Conservation (phyloP, 129 eudicot species). For the Helianthus tuberosus region DNA sequence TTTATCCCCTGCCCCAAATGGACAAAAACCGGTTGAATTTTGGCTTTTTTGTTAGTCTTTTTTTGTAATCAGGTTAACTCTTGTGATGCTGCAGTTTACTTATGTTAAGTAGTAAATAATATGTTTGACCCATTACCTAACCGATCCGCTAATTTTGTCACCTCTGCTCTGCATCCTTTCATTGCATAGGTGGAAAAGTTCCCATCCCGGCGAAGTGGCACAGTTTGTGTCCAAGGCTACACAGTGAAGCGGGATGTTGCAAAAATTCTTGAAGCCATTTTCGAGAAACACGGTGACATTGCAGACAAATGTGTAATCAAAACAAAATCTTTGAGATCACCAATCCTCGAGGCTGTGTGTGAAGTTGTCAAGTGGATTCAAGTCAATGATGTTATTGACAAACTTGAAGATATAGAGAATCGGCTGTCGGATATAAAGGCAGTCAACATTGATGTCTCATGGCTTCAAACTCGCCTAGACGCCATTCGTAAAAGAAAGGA, state of each 20-base stretch:
- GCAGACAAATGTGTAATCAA: slow-evolving; percentile 25
- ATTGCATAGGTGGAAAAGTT: neutral
- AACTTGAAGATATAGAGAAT: slow-evolving; percentile 25
- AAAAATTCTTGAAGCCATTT: slow-evolving; percentile 33
- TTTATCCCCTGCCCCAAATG: too few species aligned
- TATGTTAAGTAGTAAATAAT: neutral
- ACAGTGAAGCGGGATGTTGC: slow-evolving; percentile 41
- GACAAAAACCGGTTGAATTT: neutral
- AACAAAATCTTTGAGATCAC: slow-evolving; percentile 21
- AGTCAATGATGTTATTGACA: neutral
- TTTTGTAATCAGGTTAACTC: neutral
- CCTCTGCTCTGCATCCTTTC: neutral
- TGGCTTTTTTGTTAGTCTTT: neutral
- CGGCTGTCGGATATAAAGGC: slow-evolving; percentile 30
- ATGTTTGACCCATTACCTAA: neutral
- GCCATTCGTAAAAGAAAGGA: too few species aligned
- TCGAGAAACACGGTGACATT: slow-evolving; percentile 39
- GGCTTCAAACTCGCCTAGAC: slow-evolving; percentile 21
- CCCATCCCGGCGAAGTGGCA: neutral
- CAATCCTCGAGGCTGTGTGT: slow-evolving; percentile 35
- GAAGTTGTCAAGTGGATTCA: slow-evolving; percentile 24
- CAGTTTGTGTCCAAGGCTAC: slow-evolving; percentile 35
- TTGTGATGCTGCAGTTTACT: neutral
- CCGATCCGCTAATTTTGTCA: neutral
- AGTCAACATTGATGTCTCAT: slow-evolving; percentile 29